A percentile compares a stretch with the other conserved stretches of the same genome.
These are phyloP conservation scores for Chaetomium strumarium DNA, from an alignment of 2,329 filamentous ascomycete species.

Conservation along the genomic window DNA sequence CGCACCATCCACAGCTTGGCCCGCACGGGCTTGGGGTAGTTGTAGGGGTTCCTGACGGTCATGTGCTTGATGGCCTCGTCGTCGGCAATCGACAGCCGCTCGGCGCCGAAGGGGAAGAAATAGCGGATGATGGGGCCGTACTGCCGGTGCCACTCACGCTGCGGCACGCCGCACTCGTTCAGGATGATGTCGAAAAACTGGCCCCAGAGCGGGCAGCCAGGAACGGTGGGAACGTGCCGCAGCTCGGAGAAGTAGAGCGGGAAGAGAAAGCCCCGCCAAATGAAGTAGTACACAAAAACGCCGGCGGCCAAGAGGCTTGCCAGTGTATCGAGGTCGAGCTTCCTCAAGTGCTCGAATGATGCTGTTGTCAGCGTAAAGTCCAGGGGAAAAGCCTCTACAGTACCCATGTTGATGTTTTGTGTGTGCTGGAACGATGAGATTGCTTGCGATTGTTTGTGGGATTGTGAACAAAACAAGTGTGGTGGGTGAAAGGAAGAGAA, in stretches of 20 bases:
- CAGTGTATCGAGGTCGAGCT: conserved; percentile 15
- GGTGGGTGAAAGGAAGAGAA: too few relatives aligned
- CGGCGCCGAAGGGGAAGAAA: conserved; percentile 41
- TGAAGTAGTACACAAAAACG: conserved; percentile 28
- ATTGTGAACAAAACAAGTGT: too few relatives aligned
- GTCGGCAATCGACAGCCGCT: conserved; percentile 39
- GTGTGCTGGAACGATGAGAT: background rate
- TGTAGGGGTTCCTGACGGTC: conserved; percentile 37
- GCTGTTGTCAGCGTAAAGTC: background rate
- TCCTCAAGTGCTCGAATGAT: conserved; percentile 16
- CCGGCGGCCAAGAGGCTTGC: conserved; percentile 10
- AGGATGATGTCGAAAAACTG: conserved; percentile 38
- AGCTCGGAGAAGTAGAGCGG: conserved; percentile 39
- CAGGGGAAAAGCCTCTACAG: conserved; percentile 1
- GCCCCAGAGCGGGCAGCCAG: conserved; percentile 38
- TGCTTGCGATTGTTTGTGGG: background rate
- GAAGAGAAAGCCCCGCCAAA: conserved; percentile 35
- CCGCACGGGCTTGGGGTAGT: conserved; percentile 27
- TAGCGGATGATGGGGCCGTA: conserved; percentile 40
- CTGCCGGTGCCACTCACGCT: conserved; percentile 37
- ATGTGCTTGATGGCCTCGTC: conserved; percentile 40
- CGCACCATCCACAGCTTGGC: conserved; percentile 38
- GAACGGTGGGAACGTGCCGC: conserved; percentile 37
- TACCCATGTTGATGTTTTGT: too few relatives aligned
- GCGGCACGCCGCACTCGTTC: conserved; percentile 37